phyloP scores from a whole-genome alignment of 352 stramenopile genomes.

The Phytophthora sojae region DNA sequence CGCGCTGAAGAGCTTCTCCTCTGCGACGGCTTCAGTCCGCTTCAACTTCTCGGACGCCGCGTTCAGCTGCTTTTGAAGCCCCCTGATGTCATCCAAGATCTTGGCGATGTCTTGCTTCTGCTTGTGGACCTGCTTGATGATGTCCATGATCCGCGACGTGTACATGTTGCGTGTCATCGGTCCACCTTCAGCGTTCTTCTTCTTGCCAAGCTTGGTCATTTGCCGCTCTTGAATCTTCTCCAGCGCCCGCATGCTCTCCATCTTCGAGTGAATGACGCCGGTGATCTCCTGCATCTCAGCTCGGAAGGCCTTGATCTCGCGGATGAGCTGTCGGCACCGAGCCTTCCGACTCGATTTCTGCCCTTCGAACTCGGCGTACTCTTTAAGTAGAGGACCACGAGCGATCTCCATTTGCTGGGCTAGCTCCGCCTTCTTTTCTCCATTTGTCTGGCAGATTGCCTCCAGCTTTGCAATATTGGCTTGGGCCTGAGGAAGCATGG shows the following conservation, averaged over 20 bases:
- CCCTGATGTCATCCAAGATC: slow-evolving; percentile 81
- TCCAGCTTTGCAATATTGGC: slow-evolving; percentile 79
- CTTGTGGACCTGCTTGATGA: slow-evolving; percentile 92
- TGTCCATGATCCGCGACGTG: slow-evolving; percentile 91
- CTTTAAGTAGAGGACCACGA: slow-evolving; percentile 49
- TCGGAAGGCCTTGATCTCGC: slow-evolving; percentile 71
- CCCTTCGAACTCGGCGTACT: slow-evolving; percentile 51
- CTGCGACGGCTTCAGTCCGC: slow-evolving; percentile 78
- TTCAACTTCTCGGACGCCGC: slow-evolving; percentile 80
- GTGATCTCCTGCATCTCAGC: slow-evolving; percentile 74
- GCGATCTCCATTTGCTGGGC: slow-evolving; percentile 61
- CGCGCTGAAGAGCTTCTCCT: slow-evolving; percentile 86
- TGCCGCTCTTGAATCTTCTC: slow-evolving; percentile 63
- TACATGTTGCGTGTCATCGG: slow-evolving; percentile 81
- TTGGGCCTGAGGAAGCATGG: slow-evolving; percentile 69
- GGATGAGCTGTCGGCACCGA: slow-evolving; percentile 64
- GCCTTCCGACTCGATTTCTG: slow-evolving; percentile 64
- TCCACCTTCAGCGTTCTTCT: slow-evolving; percentile 18
- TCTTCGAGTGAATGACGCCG: slow-evolving; percentile 72
- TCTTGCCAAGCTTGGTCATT: slow-evolving; percentile 28
- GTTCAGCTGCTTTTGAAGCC: slow-evolving; percentile 86
- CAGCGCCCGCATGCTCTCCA: slow-evolving; percentile 59
- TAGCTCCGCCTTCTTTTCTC: slow-evolving; percentile 60
- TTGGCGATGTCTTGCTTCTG: slow-evolving; percentile 89
- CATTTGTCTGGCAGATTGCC: slow-evolving; percentile 61